Evolutionary conservation across 2,329 filamentous ascomycete genomes (phyloP), one percentile per base, ranked within the genome.

Genomic region (Onygena corvina): DNA sequence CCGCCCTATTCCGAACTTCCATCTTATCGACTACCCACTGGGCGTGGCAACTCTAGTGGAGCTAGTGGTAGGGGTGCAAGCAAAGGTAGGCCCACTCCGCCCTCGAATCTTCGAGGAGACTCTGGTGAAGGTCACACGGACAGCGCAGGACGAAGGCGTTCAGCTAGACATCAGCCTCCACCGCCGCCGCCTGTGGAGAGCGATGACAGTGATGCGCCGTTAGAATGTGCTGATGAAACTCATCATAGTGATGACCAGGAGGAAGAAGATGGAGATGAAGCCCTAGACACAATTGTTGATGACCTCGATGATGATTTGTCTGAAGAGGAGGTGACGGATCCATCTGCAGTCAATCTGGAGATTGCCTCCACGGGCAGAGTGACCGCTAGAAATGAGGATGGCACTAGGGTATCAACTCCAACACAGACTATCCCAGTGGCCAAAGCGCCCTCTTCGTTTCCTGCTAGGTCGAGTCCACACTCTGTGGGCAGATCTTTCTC

Each of bases 161-260:
- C 49, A 8, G 48, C 46, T 20, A 49, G 46, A 35, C 48, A 49
- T 4, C 49, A 51, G 29, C 48, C 45, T 5, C 50, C 50, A 34
- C 50, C 50, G 1, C 47, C 48, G 5, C 69, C 72, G 5, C 72
- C 73, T 4, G 71, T 74, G 35, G 76, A 81, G 12, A 73, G 77
- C 2, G 80, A 85, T 47, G 74, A 75, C 47, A 65, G 79, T 31
- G 76, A 84, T 50, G 80, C 84, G 57, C 81, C 84, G 2, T 71
- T 96, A 2, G 92, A 96, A 67, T 95, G 90, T 64, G 89, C 88
- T 5, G 90, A 96, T 61, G 90, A 96, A 68, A 84, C 84, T 62
- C 86, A 86, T 48, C 67, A 95, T 9, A 83, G 81, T 11, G 83
- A 85, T 30, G 80, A 54, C 7, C 68, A 83, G 11, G 80, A 80